Base-by-base conservation (phyloP, 2,329 filamentous ascomycete species). In the Stachybotrys echinatus region DNA sequence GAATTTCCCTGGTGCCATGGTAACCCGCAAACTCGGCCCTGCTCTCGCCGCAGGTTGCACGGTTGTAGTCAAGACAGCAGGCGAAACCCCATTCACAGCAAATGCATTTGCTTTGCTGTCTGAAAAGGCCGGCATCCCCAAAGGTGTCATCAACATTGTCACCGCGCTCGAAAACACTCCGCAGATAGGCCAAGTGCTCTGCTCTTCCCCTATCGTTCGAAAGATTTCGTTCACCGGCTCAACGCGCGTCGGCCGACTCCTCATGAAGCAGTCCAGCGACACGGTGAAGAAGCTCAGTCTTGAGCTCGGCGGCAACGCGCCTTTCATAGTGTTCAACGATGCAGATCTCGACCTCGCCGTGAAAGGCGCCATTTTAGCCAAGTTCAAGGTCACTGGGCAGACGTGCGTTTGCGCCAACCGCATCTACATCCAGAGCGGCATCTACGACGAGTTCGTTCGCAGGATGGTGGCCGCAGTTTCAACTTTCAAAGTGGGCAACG, bases 361-460 rank as follows among this genome's bases (percentile, higher is more conserved):
- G 53, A 70, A 48, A 70, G 76, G 55, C 62, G 72, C 88, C 34
- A 79, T 95, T 47, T 72, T 83, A 19, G 88, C 81, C 61, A 96
- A 96, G 69, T 96, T 95, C 81, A 86, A 91, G 50, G 87, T 83
- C 22, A 92, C 88, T 0, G 92, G 92, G 27, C 92, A 96, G 74
- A 96, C 91, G 0, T 96, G 92, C 65, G 90, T 96, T 14, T 89
- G 86, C 61, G 86, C 87, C 6, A 92, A 92, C 70, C 76, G 88
- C 18, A 79, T 92, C 54, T 90, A 85, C 65, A 77, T 92, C 5
- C 88, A 92, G 66, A 74, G 76, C 40, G 82, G 79, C 50, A 79
- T 92, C 62, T 88, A 91, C 69, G 83, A 89, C 58, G 71, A 76
- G 40, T 92, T 92, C 60, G 76, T 81, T 4, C 60, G 73, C 44